Evolutionary conservation across 2,329 filamentous ascomycete species (phyloP), one percentile per base, ranked within the genome.

Genomic region (Claviceps pusilla): DNA sequence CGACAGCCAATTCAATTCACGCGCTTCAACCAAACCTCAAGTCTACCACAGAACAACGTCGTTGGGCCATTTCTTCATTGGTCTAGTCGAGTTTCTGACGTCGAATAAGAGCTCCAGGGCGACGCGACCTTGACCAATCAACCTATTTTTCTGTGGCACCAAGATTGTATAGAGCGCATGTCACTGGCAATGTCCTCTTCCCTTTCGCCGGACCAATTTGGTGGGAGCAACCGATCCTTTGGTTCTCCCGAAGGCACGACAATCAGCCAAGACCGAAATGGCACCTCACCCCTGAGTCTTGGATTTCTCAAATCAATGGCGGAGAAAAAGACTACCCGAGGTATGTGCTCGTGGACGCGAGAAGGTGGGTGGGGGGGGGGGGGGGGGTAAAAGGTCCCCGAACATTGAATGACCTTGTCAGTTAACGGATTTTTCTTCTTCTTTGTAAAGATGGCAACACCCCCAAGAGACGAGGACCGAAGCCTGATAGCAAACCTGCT

Each of bases 401-500:
- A 7, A 39, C 33, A 46, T 41, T 46, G 11, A 46, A 46, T 46
- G 11, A 33, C 16, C 19, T 35, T 53, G 24, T 45, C 35, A 46
- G n/a, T 57, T 59, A 29, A 61, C 51, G 2, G 14, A 24, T 16
- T 3, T 7, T 48, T 16, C 42, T 24, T 24, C 3, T 24, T 24
- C 24, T 24, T 24, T 24, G 24, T 24, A 24, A 51, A 85, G 90
- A 95, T 74, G 90, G 89, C 48, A 85, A 93, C 64, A 77, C 86
- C 9, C 82, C 88, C 3, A 98, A 97, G 72, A 82, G 88, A 60
- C 82, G 93, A 68, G 93, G 93, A 1, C 93, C 93, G 0, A 97
- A 97, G 68, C 93, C 93, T 24, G 93, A 97, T 68, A 94, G 87
- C 73, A 96, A 95, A 66, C 93, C 93, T 19, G 91, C 93, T 48